Evolutionary conservation across 352 stramenopile genomes (phyloP).

Genomic region (Peronospora farinosa): DNA sequence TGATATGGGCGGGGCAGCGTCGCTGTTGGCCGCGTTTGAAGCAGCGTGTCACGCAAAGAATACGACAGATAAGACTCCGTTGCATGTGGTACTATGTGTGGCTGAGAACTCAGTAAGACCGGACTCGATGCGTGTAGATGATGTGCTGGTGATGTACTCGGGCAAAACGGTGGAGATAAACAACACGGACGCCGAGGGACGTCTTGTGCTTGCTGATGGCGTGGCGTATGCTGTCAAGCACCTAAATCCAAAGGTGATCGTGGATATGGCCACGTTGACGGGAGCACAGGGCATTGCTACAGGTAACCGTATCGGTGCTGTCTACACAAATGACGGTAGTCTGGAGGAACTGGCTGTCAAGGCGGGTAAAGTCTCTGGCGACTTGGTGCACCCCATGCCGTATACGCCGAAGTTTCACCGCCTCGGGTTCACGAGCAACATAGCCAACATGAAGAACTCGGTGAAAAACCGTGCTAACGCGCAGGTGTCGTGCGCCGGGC

Average conservation of each 20-base stretch:
- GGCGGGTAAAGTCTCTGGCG: constrained; percentile 83
- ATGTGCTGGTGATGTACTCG: constrained; percentile 91
- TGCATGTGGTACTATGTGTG: constrained; percentile 88
- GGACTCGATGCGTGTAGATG: constrained; percentile 87
- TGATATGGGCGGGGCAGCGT: constrained; percentile 88
- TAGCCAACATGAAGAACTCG: constrained; percentile 97
- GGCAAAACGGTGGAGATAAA: constrained; percentile 96
- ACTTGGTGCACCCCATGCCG: constrained; percentile 89
- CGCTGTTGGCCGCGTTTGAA: constrained; percentile 55
- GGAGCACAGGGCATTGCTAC: constrained; percentile 91
- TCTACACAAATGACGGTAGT: constrained; percentile 88
- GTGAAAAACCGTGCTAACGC: constrained; percentile 91
- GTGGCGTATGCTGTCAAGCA: constrained; percentile 91
- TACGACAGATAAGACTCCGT: constrained; percentile 73
- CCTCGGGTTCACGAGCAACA: constrained; percentile 86
- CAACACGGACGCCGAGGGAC: constrained; percentile 94
- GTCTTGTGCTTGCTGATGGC: constrained; percentile 91
- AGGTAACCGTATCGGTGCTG: constrained; percentile 86
- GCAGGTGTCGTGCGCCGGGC: constrained; percentile 89
- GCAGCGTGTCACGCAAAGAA: constrained; percentile 87
- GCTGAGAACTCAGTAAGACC: constrained; percentile 93
- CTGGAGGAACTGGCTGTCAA: constrained; percentile 78
- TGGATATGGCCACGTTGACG: constrained; percentile 96
- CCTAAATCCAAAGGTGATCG: constrained; percentile 82
- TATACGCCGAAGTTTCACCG: constrained; percentile 92